Conservation (phyloP, 768 basidiomycete genomes). For the Serendipita vermifera region DNA sequence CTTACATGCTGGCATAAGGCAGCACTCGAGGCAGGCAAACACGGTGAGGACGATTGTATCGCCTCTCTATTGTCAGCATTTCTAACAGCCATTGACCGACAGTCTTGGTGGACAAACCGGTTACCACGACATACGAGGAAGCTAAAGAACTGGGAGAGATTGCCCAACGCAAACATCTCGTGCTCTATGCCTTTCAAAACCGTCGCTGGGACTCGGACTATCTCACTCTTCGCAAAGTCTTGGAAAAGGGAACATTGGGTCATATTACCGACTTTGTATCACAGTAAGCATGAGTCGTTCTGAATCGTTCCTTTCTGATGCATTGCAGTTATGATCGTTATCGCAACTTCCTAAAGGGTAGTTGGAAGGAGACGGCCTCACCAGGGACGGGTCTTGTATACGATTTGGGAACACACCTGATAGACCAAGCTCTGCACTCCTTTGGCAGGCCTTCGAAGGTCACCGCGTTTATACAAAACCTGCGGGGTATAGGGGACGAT, state of each 20-base stretch:
- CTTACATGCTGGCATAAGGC: conserved; percentile 18
- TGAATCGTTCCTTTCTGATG: no score
- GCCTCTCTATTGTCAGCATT: not conserved
- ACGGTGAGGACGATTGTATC: conserved; percentile 33
- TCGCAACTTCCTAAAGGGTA: conserved; percentile 46
- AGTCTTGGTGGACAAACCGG: conserved; percentile 75
- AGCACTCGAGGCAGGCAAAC: conserved; percentile 54
- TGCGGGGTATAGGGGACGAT: conserved; percentile 33
- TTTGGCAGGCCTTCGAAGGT: conserved; percentile 62
- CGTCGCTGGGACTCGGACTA: conserved; percentile 72
- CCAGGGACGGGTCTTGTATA: conserved; percentile 56
- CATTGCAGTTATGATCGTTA: conserved; percentile 61
- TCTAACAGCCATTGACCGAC: not conserved
- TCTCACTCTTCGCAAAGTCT: conserved; percentile 46
- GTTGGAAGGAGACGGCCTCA: conserved; percentile 64
- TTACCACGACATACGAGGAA: conserved; percentile 46
- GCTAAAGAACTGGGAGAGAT: conserved; percentile 47
- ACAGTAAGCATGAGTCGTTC: no score
- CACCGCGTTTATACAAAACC: conserved; percentile 57
- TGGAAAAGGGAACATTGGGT: conserved; percentile 20
- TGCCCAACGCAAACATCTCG: conserved; percentile 45
- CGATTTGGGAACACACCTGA: conserved; percentile 68
- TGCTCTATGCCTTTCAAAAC: conserved; percentile 63
- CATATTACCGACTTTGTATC: conserved; percentile 3
- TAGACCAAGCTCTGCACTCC: conserved; percentile 62